Conservation (phyloP, 2,329 filamentous ascomycete genomes). For the Monascus ruber region DNA sequence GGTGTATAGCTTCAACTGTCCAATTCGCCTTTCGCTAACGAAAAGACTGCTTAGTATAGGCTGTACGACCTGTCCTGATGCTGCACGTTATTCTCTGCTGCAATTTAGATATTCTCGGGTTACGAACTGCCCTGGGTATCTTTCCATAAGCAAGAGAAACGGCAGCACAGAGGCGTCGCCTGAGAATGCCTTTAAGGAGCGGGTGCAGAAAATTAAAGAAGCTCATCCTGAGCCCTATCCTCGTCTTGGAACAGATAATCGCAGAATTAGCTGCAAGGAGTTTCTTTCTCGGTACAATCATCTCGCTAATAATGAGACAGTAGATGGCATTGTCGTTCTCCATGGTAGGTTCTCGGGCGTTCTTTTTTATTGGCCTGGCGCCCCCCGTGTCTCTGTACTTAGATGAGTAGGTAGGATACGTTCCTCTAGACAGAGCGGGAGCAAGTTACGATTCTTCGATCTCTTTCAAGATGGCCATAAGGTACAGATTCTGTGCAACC, state of each 20-base stretch:
- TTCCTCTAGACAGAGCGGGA: constrained; percentile 59
- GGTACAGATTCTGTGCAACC: constrained; percentile 67
- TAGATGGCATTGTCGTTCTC: constrained; percentile 29
- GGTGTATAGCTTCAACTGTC: too few relatives aligned
- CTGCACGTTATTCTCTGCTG: neutral
- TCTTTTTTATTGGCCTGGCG: constrained; percentile 1
- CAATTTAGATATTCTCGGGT: constrained; percentile 3
- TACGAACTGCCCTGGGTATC: constrained; percentile 1
- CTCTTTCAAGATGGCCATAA: constrained; percentile 60
- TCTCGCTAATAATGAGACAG: constrained; percentile 27
- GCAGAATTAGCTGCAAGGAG: constrained; percentile 22
- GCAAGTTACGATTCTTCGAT: constrained; percentile 75
- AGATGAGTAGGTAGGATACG: constrained; percentile 58
- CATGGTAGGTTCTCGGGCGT: constrained; percentile 28
- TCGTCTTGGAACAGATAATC: constrained; percentile 19
- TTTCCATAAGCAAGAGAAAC: constrained; percentile 9
- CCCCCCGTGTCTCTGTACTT: constrained; percentile 21
- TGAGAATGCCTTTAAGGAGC: constrained; percentile 23
- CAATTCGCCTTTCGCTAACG: neutral
- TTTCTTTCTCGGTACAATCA: constrained; percentile 28
- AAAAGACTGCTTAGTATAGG: constrained; percentile 1
- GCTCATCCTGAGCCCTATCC: constrained; percentile 28
- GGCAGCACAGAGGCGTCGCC: constrained; percentile 19
- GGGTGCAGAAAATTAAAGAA: constrained; percentile 26
- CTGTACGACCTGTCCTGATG: neutral